phyloP scores from a whole-genome alignment of 2,329 filamentous ascomycete genomes.

The Anisogramma anomala region DNA sequence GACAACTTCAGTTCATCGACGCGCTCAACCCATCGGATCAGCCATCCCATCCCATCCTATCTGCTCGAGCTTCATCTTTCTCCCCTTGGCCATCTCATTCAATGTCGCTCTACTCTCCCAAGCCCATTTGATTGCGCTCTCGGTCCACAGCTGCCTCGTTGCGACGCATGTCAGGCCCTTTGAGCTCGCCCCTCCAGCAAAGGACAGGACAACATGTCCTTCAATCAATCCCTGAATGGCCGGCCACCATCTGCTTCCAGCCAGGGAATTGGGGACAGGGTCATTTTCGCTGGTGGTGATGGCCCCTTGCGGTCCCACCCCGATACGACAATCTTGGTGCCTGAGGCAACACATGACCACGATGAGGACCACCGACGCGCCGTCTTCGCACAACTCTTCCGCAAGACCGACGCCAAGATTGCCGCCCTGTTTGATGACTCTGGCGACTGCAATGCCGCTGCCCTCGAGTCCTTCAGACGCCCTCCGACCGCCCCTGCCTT shows the following conservation, averaged over 20 bases:
- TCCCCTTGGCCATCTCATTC: slow-evolving; percentile 35
- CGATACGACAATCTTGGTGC: slow-evolving; percentile 39
- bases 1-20: slow-evolving; percentile 46
- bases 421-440: slow-evolving; percentile 58
- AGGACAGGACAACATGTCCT: slow-evolving; percentile 46
- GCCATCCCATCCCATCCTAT: slow-evolving; percentile 24
- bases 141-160: slow-evolving; percentile 38
- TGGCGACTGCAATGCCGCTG: slow-evolving; percentile 39
- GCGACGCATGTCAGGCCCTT: slow-evolving; percentile 39
- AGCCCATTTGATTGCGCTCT: slow-evolving; percentile 37
- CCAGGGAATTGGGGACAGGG: slow-evolving; percentile 34
- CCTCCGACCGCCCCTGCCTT: slow-evolving; percentile 28
- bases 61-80: slow-evolving; percentile 32
- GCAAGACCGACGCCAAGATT: slow-evolving; percentile 65
- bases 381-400: slow-evolving; percentile 68
- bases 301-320: slow-evolving; percentile 38
- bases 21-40: slow-evolving; percentile 40
- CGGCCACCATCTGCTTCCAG: slow-evolving; percentile 50
- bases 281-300: slow-evolving; percentile 52
- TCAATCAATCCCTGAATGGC: slow-evolving; percentile 52
- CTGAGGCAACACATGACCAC: slow-evolving; percentile 48
- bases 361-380: slow-evolving; percentile 62
- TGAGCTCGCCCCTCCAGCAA: slow-evolving; percentile 36
- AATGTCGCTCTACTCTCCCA: slow-evolving; percentile 38
- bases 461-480: slow-evolving; percentile 42